Percentiles rank a stretch among this genome's conserved stretches.
phyloP scores from a whole-genome alignment of 2,329 filamentous ascomycete genomes.

The Akanthomyces dipterigenus region DNA sequence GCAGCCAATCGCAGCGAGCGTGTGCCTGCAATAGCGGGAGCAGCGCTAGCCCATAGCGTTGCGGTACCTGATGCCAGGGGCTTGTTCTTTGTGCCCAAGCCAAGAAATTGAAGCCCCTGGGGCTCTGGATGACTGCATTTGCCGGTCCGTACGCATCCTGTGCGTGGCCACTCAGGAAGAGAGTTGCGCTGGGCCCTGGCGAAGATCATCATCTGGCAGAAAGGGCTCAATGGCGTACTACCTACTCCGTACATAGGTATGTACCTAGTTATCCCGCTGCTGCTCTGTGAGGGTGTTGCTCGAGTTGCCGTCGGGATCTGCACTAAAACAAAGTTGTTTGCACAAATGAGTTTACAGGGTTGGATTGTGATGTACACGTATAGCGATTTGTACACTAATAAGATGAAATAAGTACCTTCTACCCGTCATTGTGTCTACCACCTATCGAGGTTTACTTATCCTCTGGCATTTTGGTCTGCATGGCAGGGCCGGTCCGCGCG shows the following conservation, averaged over 20 bases:
- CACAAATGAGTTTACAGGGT: background rate
- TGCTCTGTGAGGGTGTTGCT: no score
- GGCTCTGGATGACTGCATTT: background rate
- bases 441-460: background rate
- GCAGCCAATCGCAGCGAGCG: background rate
- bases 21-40: conserved; percentile 5
- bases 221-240: background rate
- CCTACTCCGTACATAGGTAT: no score
- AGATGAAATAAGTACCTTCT: background rate
- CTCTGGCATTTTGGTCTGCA: background rate
- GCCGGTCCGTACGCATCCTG: background rate
- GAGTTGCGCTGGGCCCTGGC: background rate
- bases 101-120: no score
- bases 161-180: background rate
- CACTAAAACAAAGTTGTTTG: background rate
- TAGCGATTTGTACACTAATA: background rate
- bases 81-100: background rate
- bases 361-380: background rate
- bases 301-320: background rate
- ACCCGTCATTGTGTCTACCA: background rate
- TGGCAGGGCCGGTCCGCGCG: background rate
- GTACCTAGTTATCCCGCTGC: no score
- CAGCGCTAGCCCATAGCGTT: background rate
- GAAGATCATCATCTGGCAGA: conserved; percentile 1
- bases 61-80: background rate